Evolutionary conservation across 129 eudicot species (phyloP).

Genomic region (Lactuca sativa): DNA sequence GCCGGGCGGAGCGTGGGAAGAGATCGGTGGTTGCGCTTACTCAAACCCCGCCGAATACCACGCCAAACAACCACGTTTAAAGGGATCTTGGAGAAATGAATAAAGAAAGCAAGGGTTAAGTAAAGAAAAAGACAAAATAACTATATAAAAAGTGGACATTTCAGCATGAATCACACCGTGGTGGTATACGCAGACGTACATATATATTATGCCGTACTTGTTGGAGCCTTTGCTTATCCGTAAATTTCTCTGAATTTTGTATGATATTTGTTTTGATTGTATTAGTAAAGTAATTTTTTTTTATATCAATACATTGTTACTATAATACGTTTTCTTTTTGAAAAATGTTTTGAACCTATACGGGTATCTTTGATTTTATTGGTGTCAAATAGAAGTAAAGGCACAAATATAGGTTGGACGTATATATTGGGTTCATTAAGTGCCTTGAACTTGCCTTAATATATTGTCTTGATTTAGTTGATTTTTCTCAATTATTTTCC

Average conservation of each 20-base stretch:
- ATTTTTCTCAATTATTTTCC: too few species aligned
- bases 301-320: neutral
- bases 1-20: conserved; percentile 51
- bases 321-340: neutral
- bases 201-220: conserved; percentile 1
- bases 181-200: conserved; percentile 20
- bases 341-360: too few species aligned
- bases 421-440: too few species aligned
- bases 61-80: conserved; percentile 38
- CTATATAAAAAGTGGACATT: neutral
- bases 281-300: neutral
- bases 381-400: too few species aligned
- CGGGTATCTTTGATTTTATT: too few species aligned
- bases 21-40: conserved; percentile 23
- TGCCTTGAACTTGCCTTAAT: too few species aligned
- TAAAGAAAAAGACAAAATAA: neutral
- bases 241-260: conserved; percentile 11
- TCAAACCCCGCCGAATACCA: conserved; percentile 27
- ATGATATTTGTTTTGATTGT: neutral
- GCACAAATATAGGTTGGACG: too few species aligned
- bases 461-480: too few species aligned
- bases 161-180: neutral
- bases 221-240: conserved; percentile 2
- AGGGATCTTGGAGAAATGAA: neutral
- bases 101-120: conserved; percentile 6